Base-by-base conservation (phyloP, 495 filamentous ascomycete species). In the Hyphodiscus hymeniophilus region DNA sequence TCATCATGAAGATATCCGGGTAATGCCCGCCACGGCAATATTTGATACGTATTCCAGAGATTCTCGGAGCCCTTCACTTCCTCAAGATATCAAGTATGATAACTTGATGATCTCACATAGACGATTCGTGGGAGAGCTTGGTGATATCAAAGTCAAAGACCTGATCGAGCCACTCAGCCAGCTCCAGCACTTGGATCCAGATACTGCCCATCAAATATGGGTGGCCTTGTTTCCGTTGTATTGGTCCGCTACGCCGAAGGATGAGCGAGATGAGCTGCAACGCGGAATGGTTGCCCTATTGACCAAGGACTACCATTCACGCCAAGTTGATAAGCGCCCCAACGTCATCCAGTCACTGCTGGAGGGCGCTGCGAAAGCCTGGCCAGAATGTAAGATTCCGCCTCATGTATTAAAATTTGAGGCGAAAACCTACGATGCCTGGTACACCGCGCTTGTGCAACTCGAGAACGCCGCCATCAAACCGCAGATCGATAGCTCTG, bases 351-450 rank as follows among this genome's bases (percentile, higher is more conserved):
- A 95, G 54, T 89, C 88, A 16, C 72, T 99, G 28, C 71, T 97
- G 6, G 84, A 91, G 50, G 91, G 89, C 11, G 81, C 82, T 38
- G 87, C 89, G 11, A 82, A 81, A 46, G 77, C 88, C 10, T 82
- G 72, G 59, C 92, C 94, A 1, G 76, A 83, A 24, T 89, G 89
- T 66, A 94, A 89, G 63, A 79, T 99, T 36, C 94, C 94, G 13
- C 87, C 91, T 0, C 94, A 97, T 63, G 85, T 96, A 38, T 77
- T 97, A 70, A 97, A 97, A 58, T 95, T 88, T 58, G 75, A 90
- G 12, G 89, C 85, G 17, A 84, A 82, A 58, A 92, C 86, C 0
- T 97, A 91, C 57, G 88, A 96, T 66, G 88, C 82, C 3, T 97
- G 94, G 94, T 97, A 97, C 58, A 91, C 86, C 30, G 86, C 87